Percentiles rank a stretch among this genome's conserved stretches.
phyloP scores from a whole-genome alignment of 2,329 filamentous ascomycete genomes.

The Pseudogymnoascus sp. region DNA sequence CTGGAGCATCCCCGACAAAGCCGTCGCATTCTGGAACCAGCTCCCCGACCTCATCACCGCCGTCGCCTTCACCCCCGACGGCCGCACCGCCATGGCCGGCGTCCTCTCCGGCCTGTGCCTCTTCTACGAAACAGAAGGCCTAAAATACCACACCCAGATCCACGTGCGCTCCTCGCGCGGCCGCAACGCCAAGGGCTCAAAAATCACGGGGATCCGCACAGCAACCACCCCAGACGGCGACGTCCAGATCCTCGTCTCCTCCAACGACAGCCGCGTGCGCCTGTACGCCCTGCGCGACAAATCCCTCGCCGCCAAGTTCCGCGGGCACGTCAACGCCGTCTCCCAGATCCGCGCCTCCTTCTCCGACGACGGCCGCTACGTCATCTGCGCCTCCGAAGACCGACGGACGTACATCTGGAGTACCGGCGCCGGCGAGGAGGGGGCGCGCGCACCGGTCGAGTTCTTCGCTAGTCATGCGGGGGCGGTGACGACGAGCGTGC shows the following conservation, averaged over 20 bases:
- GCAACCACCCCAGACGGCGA: constrained; percentile 55
- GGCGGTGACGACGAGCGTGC: constrained; percentile 80
- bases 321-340: constrained; percentile 80
- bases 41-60: constrained; percentile 86
- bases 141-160: constrained; percentile 77
- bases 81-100: constrained; percentile 81
- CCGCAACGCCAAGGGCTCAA: constrained; percentile 91
- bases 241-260: constrained; percentile 80
- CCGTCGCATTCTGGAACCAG: constrained; percentile 72
- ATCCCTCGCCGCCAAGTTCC: constrained; percentile 78
- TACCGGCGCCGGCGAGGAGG: constrained; percentile 45
- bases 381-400: constrained; percentile 92
- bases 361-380: constrained; percentile 75
- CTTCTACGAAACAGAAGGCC: constrained; percentile 86
- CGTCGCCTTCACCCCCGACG: constrained; percentile 88
- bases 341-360: constrained; percentile 88
- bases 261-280: constrained; percentile 87
- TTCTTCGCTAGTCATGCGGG: constrained; percentile 85
- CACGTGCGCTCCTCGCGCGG: constrained; percentile 89
- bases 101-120: constrained; percentile 77
- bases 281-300: constrained; percentile 85
- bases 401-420: constrained; percentile 87
- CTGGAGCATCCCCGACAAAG: constrained; percentile 96
- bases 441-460: constrained; percentile 62
- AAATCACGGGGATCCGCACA: constrained; percentile 90